A percentile compares a stretch with the other conserved stretches of the same genome.
phyloP scores from a whole-genome alignment of 345 rosid genomes.

The Acer saccharum region DNA sequence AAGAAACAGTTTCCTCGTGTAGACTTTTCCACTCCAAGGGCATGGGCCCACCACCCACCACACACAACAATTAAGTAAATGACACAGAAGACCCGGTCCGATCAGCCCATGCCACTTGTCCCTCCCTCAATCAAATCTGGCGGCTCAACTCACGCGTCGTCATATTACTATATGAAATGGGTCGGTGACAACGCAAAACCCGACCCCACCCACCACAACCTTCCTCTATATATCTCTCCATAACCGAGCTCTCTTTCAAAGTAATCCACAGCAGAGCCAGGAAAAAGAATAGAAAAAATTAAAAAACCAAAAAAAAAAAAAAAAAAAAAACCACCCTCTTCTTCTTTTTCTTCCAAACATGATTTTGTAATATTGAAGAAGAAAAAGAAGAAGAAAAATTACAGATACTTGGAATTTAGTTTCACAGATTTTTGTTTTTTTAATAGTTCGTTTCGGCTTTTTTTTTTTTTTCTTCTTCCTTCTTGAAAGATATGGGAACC shows the following conservation, averaged over 20 bases:
- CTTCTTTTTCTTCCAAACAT: neutral
- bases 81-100: constrained; percentile 6
- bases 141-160: constrained; percentile 8
- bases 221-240: neutral
- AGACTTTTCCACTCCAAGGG: no score
- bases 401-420: neutral
- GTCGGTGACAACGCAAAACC: constrained; percentile 8
- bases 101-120: neutral
- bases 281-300: no score
- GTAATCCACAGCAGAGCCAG: neutral
- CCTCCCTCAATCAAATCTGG: constrained; percentile 6
- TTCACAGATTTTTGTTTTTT: neutral
- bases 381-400: constrained; percentile 13
- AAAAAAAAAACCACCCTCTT: neutral
- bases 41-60: no score
- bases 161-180: neutral
- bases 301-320: neutral
- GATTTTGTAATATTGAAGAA: neutral
- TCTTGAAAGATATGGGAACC: constrained; percentile 62
- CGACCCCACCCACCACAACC: neutral
- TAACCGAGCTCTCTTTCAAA: rapidly evolving
- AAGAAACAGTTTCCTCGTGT: no score
- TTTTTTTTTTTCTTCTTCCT: neutral
- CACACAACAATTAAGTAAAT: no score
- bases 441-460: neutral